phyloP scores from a whole-genome alignment of 2,329 filamentous ascomycete species.

The Aureobasidium leucospermi region DNA sequence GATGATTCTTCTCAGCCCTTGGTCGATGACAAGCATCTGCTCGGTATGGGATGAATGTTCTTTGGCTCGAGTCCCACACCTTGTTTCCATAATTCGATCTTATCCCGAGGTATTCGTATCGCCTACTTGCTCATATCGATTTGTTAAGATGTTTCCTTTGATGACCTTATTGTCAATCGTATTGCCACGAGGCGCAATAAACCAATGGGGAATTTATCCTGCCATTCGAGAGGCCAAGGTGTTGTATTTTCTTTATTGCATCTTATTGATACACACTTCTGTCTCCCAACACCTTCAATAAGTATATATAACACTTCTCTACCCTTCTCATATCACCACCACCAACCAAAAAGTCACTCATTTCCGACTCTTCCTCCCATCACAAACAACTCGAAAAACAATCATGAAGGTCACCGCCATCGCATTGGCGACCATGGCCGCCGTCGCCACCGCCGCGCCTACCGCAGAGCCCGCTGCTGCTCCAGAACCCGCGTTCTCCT shows the following conservation, averaged over 20 bases:
- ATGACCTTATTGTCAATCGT: background rate
- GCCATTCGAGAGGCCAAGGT: background rate
- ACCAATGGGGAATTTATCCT: constrained; percentile 1
- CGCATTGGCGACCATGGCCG: constrained; percentile 12
- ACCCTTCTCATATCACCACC: constrained; percentile 17
- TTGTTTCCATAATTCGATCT: background rate
- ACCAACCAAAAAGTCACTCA: constrained; percentile 23
- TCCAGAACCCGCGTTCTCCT: constrained; percentile 16
- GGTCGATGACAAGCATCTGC: background rate
- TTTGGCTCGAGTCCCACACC: background rate
- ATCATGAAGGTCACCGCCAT: constrained; percentile 27
- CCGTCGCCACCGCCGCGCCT: constrained; percentile 20
- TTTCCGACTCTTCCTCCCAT: constrained; percentile 16
- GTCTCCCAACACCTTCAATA: constrained; percentile 8
- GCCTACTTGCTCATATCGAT: background rate
- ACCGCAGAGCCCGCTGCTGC: constrained; percentile 19
- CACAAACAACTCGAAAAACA: constrained; percentile 31
- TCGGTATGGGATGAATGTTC: background rate
- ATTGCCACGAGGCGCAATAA: background rate
- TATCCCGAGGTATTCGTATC: background rate
- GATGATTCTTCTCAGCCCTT: constrained; percentile 1
- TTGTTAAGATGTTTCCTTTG: background rate
- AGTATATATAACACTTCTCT: background rate
- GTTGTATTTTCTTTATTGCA: constrained; percentile 6
- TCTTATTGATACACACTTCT: constrained; percentile 17